Evolutionary conservation across 2,329 filamentous ascomycete genomes (phyloP), one percentile per base, ranked within the genome.

Genomic region (Fusarium subglutinans): DNA sequence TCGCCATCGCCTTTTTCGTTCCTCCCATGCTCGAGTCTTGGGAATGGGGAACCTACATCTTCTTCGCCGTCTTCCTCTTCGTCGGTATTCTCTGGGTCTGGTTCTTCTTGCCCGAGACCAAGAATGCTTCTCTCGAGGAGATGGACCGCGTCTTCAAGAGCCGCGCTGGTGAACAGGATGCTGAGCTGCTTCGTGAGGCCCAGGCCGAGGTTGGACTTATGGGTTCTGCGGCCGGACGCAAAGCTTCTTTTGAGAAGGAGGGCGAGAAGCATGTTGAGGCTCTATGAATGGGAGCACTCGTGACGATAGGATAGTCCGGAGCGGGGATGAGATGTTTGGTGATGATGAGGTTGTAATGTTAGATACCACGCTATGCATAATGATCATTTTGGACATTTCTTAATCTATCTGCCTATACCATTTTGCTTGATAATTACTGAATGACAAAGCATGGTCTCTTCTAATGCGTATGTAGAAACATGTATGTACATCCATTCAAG

Each of bases 21-120:
- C 84, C 84, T 7, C 80, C 83, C 15, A 87, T 84, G 77, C 69
- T 79, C 6, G 66, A 77, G 37, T 67, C 70, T 1, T 69, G 83
- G 69, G 74, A 82, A n/a, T 89, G 85, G 79, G 88, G 87, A 22
- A 87, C 87, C 0, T 90, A 89, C 76, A 87, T 89, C 69, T 89
- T 90, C 81, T 90, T 90, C 72, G 86, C 86, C 10, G 83, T 82
- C 0, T 84, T 88, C 51, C 86, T 88, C 38, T 80, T 86, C 11
- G 77, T 80, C 6, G 84, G 87, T 3, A 83, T 85, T 35, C 76
- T 86, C 11, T 90, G 87, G 78, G 83, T 87, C 13, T 87, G 82
- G 71, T 86, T 87, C 76, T 83, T 83, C 55, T 80, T 90, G 6
- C 88, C 88, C 2, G 88, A 90, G 76, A 90, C 88, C 7, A 89